Base-by-base conservation (phyloP, 2,329 filamentous ascomycete genomes). In the Hymenoscyphus salicellus region DNA sequence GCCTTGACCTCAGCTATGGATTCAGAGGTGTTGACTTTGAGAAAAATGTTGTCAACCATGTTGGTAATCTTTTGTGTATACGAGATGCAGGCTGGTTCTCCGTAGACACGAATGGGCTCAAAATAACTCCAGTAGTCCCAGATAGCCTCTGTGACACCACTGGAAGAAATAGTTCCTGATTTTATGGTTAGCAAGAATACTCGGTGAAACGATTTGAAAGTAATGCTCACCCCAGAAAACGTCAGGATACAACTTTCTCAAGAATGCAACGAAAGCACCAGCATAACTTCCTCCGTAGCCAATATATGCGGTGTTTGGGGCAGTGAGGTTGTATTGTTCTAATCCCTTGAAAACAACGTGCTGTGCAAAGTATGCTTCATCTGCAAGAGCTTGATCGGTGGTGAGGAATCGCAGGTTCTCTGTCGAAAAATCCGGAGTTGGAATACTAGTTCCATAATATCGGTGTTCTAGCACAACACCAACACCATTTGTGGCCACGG, bases 251-350 rank as follows among this genome's bases (percentile, higher is more conserved):
- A 88, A 75, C 64, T 89, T 87, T 36, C 92, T 86, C 43, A 92
- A 77, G 70, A 96, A 89, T 0, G 92, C 91, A 10, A 87, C 90
- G 69, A 93, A 90, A 0, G 88, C 89, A 2, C 92, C 92, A 0
- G 92, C 90, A 72, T 96, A 96, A 0, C 89, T 93, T 0, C 92
- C 92, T 1, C 92, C 92, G 66, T 96, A 96, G 0, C 86, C 86
- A 65, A 96, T 88, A 78, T 89, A 95, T 0, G 92, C 85, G 0
- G 86, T 87, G 2, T 80, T 81, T 0, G 84, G 79, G 0, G 90
- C 84, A 0, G 85, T 91, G 43, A 95, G 77, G 68, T 92, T 83
- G 28, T 83, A 72, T 66, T 90, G 77, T 72, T 91, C 87, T 5
- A 93, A 77, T 0, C 91, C 91, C 0, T 85, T 81, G 66, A 93